Conservation (phyloP, 768 basidiomycete species). For the Suillus cothurnatus region DNA sequence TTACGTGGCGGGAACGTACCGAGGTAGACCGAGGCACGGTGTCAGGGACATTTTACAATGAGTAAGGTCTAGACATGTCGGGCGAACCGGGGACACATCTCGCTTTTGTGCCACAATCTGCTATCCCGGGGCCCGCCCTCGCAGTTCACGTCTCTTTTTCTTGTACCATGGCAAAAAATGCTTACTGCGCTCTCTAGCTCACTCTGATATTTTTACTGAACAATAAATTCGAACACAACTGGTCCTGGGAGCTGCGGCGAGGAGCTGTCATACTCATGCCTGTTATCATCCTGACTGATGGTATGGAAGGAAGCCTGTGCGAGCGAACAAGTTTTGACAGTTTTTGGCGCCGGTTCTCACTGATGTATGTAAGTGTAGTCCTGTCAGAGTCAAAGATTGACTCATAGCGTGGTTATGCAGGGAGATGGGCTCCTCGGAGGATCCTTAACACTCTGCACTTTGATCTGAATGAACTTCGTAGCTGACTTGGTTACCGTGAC, state of each 20-base stretch:
- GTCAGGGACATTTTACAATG: background rate
- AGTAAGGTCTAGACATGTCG: background rate
- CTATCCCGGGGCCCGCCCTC: background rate
- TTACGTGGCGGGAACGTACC: background rate
- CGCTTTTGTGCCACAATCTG: background rate
- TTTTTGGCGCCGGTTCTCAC: background rate
- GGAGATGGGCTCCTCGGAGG: background rate
- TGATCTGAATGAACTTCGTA: background rate
- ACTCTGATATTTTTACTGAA: background rate
- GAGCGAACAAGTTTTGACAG: background rate
- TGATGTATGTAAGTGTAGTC: slow-evolving; percentile 1
- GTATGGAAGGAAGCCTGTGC: background rate
- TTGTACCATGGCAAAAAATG: background rate
- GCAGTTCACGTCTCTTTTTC: background rate
- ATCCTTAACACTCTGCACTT: background rate
- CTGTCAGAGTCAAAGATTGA: background rate
- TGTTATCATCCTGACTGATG: background rate
- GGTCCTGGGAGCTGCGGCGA: background rate
- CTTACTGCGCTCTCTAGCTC: background rate
- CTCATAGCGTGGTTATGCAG: background rate
- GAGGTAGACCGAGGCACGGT: background rate
- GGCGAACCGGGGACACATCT: background rate
- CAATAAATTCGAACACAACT: background rate
- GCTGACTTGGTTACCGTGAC: background rate
- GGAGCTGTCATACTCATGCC: background rate